These are phyloP conservation scores for Clavulina sp. DNA, from an alignment of 768 basidiomycete genomes.

Conservation along the genomic window DNA sequence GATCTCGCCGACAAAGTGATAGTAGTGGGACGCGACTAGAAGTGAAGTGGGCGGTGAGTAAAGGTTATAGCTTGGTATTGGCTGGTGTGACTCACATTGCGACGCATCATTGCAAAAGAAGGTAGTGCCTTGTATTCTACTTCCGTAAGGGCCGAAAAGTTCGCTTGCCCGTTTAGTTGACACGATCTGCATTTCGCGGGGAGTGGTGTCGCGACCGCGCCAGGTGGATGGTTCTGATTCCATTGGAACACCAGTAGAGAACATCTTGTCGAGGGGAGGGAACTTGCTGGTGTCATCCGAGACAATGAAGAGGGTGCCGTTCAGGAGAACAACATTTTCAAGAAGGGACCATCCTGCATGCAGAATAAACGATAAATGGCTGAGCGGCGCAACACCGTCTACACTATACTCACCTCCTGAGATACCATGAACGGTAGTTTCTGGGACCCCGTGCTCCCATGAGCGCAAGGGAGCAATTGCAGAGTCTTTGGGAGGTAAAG, in stretches of 20 bases:
- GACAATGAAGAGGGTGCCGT: constrained; percentile 62
- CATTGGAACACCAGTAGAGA: constrained; percentile 23
- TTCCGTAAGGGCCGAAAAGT: constrained; percentile 47
- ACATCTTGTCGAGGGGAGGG: constrained; percentile 21
- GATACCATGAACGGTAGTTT: background rate
- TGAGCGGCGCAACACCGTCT: background rate
- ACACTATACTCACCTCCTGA: background rate
- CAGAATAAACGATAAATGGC: background rate
- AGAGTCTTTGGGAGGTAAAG: background rate
- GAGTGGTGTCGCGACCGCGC: constrained; percentile 46
- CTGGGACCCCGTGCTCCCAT: background rate
- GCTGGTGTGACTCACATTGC: constrained; percentile 38
- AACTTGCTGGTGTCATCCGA: constrained; percentile 27
- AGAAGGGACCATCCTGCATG: constrained; percentile 61
- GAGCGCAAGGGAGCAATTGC: background rate
- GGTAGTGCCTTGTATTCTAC: constrained; percentile 49
- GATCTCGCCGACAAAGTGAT: constrained; percentile 73
- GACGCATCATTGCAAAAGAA: constrained; percentile 70
- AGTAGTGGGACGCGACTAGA: constrained; percentile 37
- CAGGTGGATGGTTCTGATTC: constrained; percentile 44
- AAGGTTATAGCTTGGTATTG: constrained; percentile 13
- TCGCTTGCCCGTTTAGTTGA: constrained; percentile 37
- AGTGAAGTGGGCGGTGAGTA: constrained; percentile 32
- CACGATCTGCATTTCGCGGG: constrained; percentile 42
- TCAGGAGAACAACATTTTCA: constrained; percentile 62